A percentile compares a stretch with the other conserved stretches of the same genome.
Evolutionary conservation across 2,329 filamentous ascomycete genomes (phyloP).

Genomic region (Paraphaeosphaeria sporulosa): DNA sequence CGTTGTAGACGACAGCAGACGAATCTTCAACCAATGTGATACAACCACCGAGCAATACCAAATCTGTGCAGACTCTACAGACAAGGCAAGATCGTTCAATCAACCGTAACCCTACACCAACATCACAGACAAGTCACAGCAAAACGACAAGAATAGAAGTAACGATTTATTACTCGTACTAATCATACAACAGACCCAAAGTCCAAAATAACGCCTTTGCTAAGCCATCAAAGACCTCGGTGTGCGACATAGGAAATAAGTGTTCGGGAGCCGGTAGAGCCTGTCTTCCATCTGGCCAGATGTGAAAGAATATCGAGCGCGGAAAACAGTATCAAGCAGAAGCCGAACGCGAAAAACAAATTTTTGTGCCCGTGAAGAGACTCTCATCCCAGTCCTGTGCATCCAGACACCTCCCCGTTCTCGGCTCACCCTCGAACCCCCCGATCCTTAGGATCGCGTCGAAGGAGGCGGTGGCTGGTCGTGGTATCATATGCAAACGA

Average conservation of each 20-base stretch:
- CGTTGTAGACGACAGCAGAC: too few relatives aligned
- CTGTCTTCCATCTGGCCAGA: conserved; percentile 19
- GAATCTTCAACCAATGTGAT: not conserved
- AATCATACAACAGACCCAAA: conserved; percentile 25
- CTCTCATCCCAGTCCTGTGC: conserved; percentile 11
- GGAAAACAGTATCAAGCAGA: conserved; percentile 12
- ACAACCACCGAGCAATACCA: not conserved
- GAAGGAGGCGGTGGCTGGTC: conserved; percentile 6
- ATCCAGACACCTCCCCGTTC: conserved; percentile 3
- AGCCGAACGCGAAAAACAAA: not conserved
- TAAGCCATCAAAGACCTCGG: conserved; percentile 11
- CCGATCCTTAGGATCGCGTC: conserved; percentile 37
- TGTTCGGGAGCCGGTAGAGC: conserved; percentile 14
- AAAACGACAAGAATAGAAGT: not conserved
- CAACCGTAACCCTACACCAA: too few relatives aligned
- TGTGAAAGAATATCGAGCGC: conserved; percentile 15
- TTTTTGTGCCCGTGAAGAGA: not conserved
- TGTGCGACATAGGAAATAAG: conserved; percentile 26
- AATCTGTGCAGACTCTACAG: too few relatives aligned
- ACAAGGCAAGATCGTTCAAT: too few relatives aligned
- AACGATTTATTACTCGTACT: conserved; percentile 20
- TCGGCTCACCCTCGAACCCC: conserved; percentile 35
- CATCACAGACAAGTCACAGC: not conserved
- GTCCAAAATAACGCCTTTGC: conserved; percentile 3
- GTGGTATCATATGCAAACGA: conserved; percentile 26